phyloP scores from a whole-genome alignment of 1,139 yeast genomes.

The Suhomyces wounanorum region DNA sequence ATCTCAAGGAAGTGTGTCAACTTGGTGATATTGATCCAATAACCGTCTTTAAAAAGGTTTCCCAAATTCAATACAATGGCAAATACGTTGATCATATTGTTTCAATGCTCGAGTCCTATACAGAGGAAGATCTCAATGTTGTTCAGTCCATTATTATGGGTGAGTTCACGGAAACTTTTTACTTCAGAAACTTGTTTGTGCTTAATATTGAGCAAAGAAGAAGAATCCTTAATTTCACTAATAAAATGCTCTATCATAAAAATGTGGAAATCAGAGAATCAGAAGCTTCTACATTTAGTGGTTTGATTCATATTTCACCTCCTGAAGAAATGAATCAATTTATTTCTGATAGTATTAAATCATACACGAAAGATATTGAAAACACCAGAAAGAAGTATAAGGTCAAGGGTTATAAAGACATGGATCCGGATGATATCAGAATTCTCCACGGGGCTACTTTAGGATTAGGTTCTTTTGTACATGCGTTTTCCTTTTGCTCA shows the following conservation, averaged over 20 bases:
- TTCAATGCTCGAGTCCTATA: constrained; percentile 49
- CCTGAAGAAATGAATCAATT: constrained; percentile 50
- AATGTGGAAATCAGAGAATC: constrained; percentile 75
- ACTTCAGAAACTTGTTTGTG: constrained; percentile 67
- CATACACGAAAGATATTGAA: constrained; percentile 35
- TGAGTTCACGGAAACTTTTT: constrained; percentile 72
- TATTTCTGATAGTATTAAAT: constrained; percentile 26
- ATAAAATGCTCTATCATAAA: constrained; percentile 59
- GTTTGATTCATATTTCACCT: constrained; percentile 79
- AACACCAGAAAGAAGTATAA: constrained; percentile 33
- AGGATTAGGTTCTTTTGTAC: constrained; percentile 85
- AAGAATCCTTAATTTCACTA: constrained; percentile 54
- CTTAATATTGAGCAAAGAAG: constrained; percentile 52
- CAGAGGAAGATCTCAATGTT: constrained; percentile 50
- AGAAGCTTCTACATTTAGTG: constrained; percentile 76
- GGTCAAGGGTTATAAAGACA: constrained; percentile 31
- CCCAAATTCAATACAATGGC: constrained; percentile 57
- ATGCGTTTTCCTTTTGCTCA: constrained; percentile 87
- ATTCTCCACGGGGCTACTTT: constrained; percentile 82
- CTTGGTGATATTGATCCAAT: constrained; percentile 66
- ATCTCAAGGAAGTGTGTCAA: constrained; percentile 80
- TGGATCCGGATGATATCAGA: constrained; percentile 44
- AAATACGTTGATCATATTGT: constrained; percentile 50
- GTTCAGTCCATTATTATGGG: constrained; percentile 71
- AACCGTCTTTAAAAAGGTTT: constrained; percentile 53